Evolutionary conservation across 257 asterid species (phyloP).

Genomic region (Datura wrightii): DNA sequence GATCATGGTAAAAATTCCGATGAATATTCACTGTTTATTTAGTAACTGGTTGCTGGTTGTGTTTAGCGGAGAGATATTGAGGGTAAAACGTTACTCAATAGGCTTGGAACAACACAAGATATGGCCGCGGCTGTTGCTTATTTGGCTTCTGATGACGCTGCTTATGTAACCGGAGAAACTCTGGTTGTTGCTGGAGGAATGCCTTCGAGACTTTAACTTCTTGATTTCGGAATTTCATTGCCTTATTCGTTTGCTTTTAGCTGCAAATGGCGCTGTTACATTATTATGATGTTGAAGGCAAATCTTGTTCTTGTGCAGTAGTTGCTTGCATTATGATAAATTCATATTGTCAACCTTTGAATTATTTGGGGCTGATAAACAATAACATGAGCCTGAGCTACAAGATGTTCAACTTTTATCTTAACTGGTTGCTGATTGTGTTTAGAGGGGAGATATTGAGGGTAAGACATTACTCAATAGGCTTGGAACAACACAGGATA

Average conservation of each 20-base stretch:
- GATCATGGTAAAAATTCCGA: neutral
- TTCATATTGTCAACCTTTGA: too few relatives aligned
- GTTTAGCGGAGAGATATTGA: conserved; percentile 63
- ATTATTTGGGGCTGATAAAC: too few relatives aligned
- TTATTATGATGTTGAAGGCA: neutral
- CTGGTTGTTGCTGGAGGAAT: conserved; percentile 86
- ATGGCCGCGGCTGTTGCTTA: conserved; percentile 91
- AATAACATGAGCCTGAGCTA: neutral
- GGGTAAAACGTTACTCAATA: conserved; percentile 66
- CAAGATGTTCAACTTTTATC: neutral
- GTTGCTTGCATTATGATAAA: neutral
- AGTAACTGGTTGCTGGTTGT: neutral
- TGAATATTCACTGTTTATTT: neutral
- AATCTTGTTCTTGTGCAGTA: neutral
- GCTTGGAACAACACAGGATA: conserved; percentile 78
- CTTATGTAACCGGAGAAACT: conserved; percentile 85
- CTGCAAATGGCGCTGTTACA: neutral
- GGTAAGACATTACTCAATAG: conserved; percentile 42
- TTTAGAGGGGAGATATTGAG: too few relatives aligned
- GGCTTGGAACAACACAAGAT: conserved; percentile 82
- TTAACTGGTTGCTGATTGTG: neutral
- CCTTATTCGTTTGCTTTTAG: conserved; percentile 3
- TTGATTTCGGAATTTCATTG: neutral
- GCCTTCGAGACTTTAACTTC: conserved; percentile 72
- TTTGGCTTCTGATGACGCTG: conserved; percentile 88